Percentiles rank a stretch among this genome's conserved stretches.
Evolutionary conservation across 148 eudicot species (phyloP).

Genomic region (Vaccinium corymbosum): DNA sequence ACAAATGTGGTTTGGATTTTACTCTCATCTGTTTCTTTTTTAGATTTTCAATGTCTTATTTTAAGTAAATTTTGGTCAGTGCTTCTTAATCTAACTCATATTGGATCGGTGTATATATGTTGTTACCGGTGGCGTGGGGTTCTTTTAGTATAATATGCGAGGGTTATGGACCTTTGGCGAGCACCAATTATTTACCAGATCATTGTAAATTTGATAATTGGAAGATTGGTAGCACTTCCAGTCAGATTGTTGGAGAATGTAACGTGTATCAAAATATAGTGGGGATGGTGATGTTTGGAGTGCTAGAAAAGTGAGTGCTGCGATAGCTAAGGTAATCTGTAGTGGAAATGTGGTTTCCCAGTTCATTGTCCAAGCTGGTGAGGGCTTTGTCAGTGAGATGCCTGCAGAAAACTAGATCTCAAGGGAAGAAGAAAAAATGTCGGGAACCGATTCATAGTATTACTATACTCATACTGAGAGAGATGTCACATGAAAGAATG

Average conservation of each 20-base stretch:
- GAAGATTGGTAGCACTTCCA: not conserved
- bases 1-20: constrained; percentile 53
- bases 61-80: not conserved
- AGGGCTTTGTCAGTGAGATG: not conserved
- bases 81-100: not conserved
- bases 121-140: not conserved
- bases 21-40: constrained; percentile 15
- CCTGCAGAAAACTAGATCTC: not conserved
- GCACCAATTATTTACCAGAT: not conserved
- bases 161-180: too few relatives aligned
- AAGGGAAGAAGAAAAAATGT: constrained; percentile 4
- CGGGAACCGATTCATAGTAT: not conserved
- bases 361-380: not conserved
- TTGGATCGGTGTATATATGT: constrained; percentile 1
- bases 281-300: not conserved
- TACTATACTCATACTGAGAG: not conserved
- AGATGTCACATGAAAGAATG: not conserved
- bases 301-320: not conserved
- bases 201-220: not conserved
- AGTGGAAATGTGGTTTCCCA: not conserved
- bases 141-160: not conserved
- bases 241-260: not conserved
- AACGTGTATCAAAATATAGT: not conserved
- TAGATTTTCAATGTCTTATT: not conserved
- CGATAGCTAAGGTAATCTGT: not conserved